Evolutionary conservation across 1,284 basidiomycete species (phyloP).

Genomic region (Pholiota adiposa): DNA sequence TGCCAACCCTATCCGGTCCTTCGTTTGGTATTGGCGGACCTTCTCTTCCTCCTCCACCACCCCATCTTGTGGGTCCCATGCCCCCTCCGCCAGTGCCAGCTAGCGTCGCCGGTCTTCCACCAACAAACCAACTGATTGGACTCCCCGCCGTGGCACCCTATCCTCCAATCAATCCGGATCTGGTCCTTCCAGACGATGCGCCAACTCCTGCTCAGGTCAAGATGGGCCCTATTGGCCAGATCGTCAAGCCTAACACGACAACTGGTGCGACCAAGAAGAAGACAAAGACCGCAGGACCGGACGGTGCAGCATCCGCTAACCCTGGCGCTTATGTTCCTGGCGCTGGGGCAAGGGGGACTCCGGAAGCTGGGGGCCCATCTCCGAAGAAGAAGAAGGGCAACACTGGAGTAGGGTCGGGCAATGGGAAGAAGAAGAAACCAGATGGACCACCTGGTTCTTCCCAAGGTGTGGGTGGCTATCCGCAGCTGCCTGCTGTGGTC

Average conservation of each 20-base stretch:
- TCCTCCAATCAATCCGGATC: slow-evolving; percentile 29
- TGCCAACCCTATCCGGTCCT: slow-evolving; percentile 16
- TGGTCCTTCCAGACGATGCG: slow-evolving; percentile 63
- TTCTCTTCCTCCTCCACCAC: not conserved
- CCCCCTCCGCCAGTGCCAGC: not conserved
- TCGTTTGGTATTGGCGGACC: slow-evolving; percentile 19
- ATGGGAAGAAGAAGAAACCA: slow-evolving; percentile 52
- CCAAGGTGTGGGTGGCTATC: slow-evolving; percentile 24
- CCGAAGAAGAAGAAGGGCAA: slow-evolving; percentile 40
- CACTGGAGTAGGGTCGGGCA: slow-evolving; percentile 41
- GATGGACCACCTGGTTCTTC: slow-evolving; percentile 19
- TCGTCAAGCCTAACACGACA: slow-evolving; percentile 44
- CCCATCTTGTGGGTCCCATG: not conserved
- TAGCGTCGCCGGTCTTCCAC: not conserved
- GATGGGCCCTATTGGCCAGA: slow-evolving; percentile 78
- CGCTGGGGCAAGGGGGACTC: not conserved
- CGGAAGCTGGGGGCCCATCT: slow-evolving; percentile 6
- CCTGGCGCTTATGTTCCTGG: slow-evolving; percentile 8
- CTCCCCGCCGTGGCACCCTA: slow-evolving; percentile 18
- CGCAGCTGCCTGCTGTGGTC: slow-evolving; percentile 54
- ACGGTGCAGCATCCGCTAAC: slow-evolving; percentile 2
- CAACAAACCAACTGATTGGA: not conserved
- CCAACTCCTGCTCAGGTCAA: slow-evolving; percentile 62
- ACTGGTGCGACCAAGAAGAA: slow-evolving; percentile 43
- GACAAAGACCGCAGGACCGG: slow-evolving; percentile 16